Base-by-base conservation (phyloP, 23 red algal species). In the Gracilaria gracilis region DNA sequence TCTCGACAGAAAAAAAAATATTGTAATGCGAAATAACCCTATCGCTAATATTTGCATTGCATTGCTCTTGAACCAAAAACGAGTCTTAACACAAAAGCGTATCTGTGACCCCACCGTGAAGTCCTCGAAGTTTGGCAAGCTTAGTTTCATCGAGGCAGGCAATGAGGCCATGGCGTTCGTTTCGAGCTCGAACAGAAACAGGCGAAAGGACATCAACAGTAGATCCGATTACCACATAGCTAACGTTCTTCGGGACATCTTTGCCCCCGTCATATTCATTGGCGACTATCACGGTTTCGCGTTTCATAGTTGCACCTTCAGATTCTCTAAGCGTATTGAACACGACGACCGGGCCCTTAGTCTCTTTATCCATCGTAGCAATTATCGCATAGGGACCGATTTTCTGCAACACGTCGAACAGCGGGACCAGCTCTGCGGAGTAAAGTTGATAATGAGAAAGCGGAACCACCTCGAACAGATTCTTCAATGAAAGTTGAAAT, bases 401-500 rank as follows among this genome's bases (percentile, higher is more conserved):
- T 57, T 50, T 90, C 23, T 55, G 95, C 95, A 28, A 92, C 66
- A 19, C 87, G 86, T 8, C 95, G 87, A 64, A 98, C 91, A 38
- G 82, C 87, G 27, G 82, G 91, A 47, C 79, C 88, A 42, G 91
- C 91, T 74, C 58, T 77, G 23, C 95, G 89, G 2, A 98, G 67
- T 15, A 95, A 58, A 19, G 42, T 50, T 33, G 91, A 88, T 14
- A 98, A 80, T 3, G 91, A 85, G 75, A 90, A 98, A 19, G 91
- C 91, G 11, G 90, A 72, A 14, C 86, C 84, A 24, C 95, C 95
- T 44, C 95, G 91, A 38, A 98, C 88, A 49, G 82, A 74, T 86
- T 98, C 95, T 44, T 98, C 95, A 53, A 94, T 70, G 36, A 98
- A 98, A n/a, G n/a, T n/a, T n/a, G n/a, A n/a, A n/a, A n/a, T n/a